These are phyloP conservation scores for Sordariomycetes sp. DNA, from an alignment of 2,329 filamentous ascomycete genomes.

Conservation along the genomic window DNA sequence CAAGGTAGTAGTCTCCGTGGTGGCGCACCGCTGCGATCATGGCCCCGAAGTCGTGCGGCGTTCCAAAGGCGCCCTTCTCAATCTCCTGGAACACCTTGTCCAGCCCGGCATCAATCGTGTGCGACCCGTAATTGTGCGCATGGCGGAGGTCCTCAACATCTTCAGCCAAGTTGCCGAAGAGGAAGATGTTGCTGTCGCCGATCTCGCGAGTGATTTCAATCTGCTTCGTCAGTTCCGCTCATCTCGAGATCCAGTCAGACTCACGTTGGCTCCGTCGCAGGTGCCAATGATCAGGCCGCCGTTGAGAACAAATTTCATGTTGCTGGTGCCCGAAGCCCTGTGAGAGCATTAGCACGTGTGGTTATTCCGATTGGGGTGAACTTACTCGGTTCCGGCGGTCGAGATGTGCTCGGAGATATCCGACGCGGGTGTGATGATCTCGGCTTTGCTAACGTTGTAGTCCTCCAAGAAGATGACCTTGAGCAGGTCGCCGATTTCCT, in stretches of 20 bases:
- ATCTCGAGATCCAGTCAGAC: conserved; percentile 21
- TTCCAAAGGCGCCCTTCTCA: conserved; percentile 71
- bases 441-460: conserved; percentile 99
- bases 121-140: conserved; percentile 72
- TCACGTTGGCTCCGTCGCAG: conserved; percentile 92
- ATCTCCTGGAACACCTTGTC: conserved; percentile 78
- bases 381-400: conserved; percentile 84
- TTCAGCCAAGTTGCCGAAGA: conserved; percentile 92
- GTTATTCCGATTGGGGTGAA: conserved; percentile 7
- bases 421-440: conserved; percentile 89
- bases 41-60: conserved; percentile 68
- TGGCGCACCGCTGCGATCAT: conserved; percentile 79
- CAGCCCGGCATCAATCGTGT: conserved; percentile 69
- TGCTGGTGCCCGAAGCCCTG: conserved; percentile 73
- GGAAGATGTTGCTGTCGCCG: conserved; percentile 94
- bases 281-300: conserved; percentile 96
- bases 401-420: conserved; percentile 98
- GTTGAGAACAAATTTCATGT: conserved; percentile 99
- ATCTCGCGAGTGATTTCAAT: conserved; percentile 98
- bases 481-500: conserved; percentile 83
- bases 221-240: conserved; percentile 20
- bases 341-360: neutral
- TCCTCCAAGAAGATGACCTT: conserved; percentile 98
- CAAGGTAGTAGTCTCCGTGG: conserved; percentile 95
- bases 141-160: conserved; percentile 95